Conservation (phyloP, 164 flowering plant genomes). For the Platanus orientalis region DNA sequence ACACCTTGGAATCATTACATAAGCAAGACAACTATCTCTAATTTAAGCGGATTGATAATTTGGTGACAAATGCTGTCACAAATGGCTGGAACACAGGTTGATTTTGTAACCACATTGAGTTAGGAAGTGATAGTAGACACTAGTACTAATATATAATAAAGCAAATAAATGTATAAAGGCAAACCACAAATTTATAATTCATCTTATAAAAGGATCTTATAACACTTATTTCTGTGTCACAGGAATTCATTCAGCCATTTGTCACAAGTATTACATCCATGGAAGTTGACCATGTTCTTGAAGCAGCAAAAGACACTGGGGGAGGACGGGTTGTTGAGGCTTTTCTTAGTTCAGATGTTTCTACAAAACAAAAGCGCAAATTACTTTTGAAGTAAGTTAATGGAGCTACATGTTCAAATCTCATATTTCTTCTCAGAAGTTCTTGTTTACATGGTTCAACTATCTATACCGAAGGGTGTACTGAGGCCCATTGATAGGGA, state of each 20-base stretch:
- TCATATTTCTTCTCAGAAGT: neutral
- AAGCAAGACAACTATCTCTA: too few species aligned
- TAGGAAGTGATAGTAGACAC: too few species aligned
- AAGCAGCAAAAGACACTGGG: conserved; percentile 63
- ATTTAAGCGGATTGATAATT: too few species aligned
- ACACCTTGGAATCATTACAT: too few species aligned
- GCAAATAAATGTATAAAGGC: too few species aligned
- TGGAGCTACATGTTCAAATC: neutral
- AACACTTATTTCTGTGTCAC: conserved; percentile 8
- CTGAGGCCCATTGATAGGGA: neutral
- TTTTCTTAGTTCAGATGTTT: conserved; percentile 63
- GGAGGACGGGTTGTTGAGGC: conserved; percentile 86
- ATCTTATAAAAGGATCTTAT: neutral
- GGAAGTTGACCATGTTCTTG: conserved; percentile 57
- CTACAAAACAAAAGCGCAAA: conserved; percentile 62
- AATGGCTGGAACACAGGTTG: too few species aligned
- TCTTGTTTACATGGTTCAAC: neutral
- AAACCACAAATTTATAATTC: too few species aligned
- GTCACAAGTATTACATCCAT: conserved; percentile 58
- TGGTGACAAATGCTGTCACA: too few species aligned
- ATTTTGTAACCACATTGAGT: too few species aligned
- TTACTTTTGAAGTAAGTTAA: conserved; percentile 59
- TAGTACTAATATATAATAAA: too few species aligned
- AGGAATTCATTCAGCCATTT: conserved; percentile 67
- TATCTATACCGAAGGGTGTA: neutral